Conservation (phyloP, 768 basidiomycete species). For the Mycena pura region DNA sequence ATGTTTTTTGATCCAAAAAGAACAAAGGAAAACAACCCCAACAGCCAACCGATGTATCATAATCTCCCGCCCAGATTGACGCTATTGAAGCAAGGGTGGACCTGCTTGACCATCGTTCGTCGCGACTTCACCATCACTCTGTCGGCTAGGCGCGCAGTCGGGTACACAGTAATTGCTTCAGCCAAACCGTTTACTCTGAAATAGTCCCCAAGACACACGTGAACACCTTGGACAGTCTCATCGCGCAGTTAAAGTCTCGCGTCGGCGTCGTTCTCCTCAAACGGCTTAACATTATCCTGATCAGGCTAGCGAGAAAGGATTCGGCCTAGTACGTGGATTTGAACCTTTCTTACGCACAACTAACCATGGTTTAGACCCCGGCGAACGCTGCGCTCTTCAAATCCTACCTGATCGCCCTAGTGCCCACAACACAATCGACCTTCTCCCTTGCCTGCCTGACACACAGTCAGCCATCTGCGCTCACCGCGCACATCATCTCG, state of each 20-base stretch:
- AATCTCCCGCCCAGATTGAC: conserved; percentile 61
- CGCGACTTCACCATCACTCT: conserved; percentile 12
- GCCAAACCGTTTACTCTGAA: conserved; percentile 72
- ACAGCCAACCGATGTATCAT: conserved; percentile 39
- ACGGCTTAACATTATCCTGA: conserved; percentile 80
- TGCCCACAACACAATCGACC: conserved; percentile 73
- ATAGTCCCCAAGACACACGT: conserved; percentile 75
- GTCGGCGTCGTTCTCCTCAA: conserved; percentile 72
- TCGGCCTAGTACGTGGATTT: conserved; percentile 75
- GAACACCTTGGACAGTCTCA: conserved; percentile 65
- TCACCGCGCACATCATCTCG: conserved; percentile 83
- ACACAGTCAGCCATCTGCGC: conserved; percentile 73
- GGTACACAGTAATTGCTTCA: conserved; percentile 86
- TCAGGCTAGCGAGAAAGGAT: conserved; percentile 86
- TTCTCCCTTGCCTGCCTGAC: conserved; percentile 85
- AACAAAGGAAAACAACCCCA: conserved; percentile 62
- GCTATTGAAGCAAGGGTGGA: conserved; percentile 71
- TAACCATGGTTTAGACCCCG: conserved; percentile 57
- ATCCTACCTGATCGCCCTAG: conserved; percentile 74
- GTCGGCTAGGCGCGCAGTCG: conserved; percentile 58
- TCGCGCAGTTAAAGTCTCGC: conserved; percentile 66
- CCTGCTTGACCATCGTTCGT: conserved; percentile 75
- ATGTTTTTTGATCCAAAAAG: conserved; percentile 66
- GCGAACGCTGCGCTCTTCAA: conserved; percentile 67
- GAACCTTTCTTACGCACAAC: background rate